Conservation (phyloP, 1,284 basidiomycete genomes). For the Chalciporus sp. region DNA sequence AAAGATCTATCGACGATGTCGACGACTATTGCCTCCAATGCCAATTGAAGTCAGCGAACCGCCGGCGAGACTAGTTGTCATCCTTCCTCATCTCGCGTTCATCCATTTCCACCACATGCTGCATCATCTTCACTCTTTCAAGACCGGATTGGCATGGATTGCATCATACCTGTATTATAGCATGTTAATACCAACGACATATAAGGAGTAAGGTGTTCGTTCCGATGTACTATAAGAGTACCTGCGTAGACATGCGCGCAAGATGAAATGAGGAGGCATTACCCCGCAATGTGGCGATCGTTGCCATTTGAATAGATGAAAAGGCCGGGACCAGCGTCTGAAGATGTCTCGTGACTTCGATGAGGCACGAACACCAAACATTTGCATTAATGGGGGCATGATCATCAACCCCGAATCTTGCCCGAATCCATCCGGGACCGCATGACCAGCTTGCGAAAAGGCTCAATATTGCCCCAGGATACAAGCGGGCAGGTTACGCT, state of each 20-base stretch:
- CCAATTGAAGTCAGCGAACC: conserved; percentile 43
- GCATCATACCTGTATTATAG: conserved; percentile 32
- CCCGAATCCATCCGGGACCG: too few species aligned
- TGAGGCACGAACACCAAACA: background rate
- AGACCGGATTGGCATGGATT: conserved; percentile 22
- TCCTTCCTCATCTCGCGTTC: background rate
- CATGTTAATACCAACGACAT: conserved; percentile 23
- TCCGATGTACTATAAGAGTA: conserved; percentile 2
- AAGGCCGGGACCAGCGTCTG: background rate
- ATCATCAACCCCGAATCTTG: background rate
- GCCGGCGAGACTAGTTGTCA: conserved; percentile 24
- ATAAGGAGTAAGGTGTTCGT: conserved; percentile 9
- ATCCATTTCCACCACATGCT: background rate
- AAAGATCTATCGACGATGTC: conserved; percentile 55
- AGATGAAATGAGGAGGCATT: background rate
- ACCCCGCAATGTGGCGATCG: background rate
- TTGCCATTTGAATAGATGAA: background rate
- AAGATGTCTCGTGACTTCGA: background rate
- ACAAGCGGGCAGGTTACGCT: background rate
- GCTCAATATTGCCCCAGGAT: background rate
- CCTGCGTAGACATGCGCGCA: background rate
- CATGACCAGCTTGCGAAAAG: background rate
- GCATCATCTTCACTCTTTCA: conserved; percentile 1
- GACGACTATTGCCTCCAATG: conserved; percentile 60
- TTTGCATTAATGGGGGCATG: background rate